Conservation (phyloP, 2,329 filamentous ascomycete species). For the Nemania sp. region DNA sequence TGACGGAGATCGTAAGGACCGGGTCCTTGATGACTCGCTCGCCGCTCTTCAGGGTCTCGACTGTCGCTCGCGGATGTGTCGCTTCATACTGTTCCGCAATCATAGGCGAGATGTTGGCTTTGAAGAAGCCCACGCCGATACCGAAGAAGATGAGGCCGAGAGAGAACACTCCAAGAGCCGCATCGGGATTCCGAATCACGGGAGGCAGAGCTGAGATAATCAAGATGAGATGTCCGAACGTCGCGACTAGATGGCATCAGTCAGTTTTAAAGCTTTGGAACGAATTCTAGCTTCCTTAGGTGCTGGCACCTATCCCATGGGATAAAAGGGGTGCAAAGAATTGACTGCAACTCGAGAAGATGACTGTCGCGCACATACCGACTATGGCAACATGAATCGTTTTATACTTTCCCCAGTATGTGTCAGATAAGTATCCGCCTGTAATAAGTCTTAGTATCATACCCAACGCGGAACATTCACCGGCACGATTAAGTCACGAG, state of each 20-base stretch:
- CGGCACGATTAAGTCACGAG: background rate
- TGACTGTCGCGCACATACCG: slow-evolving; percentile 4
- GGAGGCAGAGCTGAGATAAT: slow-evolving; percentile 61
- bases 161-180: slow-evolving; percentile 61
- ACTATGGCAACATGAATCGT: slow-evolving; percentile 52
- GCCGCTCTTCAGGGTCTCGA: slow-evolving; percentile 53
- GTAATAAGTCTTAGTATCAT: slow-evolving; percentile 29
- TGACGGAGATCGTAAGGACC: slow-evolving; percentile 65
- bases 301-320: background rate
- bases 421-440: slow-evolving; percentile 60
- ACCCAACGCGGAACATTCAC: background rate
- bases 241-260: slow-evolving; percentile 46
- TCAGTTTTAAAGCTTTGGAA: background rate
- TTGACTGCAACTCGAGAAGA: background rate
- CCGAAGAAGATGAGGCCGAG: slow-evolving; percentile 61
- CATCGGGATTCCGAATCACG: slow-evolving; percentile 56
- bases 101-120: slow-evolving; percentile 62
- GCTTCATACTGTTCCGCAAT: slow-evolving; percentile 69
- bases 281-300: background rate
- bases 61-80: slow-evolving; percentile 55
- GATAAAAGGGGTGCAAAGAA: background rate
- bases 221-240: slow-evolving; percentile 62
- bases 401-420: slow-evolving; percentile 63
- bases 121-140: slow-evolving; percentile 69
- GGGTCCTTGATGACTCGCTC: slow-evolving; percentile 69